Percentiles rank a stretch among this genome's conserved stretches.
Evolutionary conservation across 2,329 filamentous ascomycete species (phyloP).

Genomic region (Colletotrichum aenigma): DNA sequence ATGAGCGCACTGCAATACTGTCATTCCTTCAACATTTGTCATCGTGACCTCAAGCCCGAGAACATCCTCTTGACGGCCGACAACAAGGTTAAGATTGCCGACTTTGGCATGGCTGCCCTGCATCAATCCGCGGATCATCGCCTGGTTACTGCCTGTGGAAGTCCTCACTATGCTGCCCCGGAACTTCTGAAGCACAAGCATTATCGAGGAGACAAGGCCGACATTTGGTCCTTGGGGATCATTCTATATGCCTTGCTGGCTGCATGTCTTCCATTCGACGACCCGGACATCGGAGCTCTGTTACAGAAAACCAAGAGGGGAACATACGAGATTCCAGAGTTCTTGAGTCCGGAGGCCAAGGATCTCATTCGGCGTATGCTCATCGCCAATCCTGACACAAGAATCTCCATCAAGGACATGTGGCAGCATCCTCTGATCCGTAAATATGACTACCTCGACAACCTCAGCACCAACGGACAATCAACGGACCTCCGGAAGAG

Average conservation of each 20-base stretch:
- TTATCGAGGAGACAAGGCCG: constrained; percentile 85
- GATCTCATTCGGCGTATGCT: constrained; percentile 84
- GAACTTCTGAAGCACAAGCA: constrained; percentile 80
- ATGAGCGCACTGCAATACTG: constrained; percentile 92
- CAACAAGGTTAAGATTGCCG: constrained; percentile 87
- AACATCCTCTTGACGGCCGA: constrained; percentile 86
- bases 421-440: constrained; percentile 87
- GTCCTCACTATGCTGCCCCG: constrained; percentile 94
- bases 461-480: constrained; percentile 62
- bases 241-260: constrained; percentile 89
- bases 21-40: constrained; percentile 93
- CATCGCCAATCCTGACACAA: constrained; percentile 75
- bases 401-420: constrained; percentile 81
- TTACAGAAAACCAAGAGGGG: constrained; percentile 65
- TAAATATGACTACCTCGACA: constrained; percentile 80
- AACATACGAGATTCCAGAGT: constrained; percentile 64
- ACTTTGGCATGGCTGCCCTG: constrained; percentile 97
- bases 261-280: constrained; percentile 83
- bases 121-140: constrained; percentile 79
- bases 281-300: constrained; percentile 65
- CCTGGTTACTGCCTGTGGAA: constrained; percentile 90
- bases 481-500: constrained; percentile 65
- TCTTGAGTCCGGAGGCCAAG: constrained; percentile 70
- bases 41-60: constrained; percentile 95
- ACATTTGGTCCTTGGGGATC: constrained; percentile 94